These are phyloP conservation scores for Phytopythium litorale DNA, from an alignment of 352 stramenopile genomes.

Conservation along the genomic window DNA sequence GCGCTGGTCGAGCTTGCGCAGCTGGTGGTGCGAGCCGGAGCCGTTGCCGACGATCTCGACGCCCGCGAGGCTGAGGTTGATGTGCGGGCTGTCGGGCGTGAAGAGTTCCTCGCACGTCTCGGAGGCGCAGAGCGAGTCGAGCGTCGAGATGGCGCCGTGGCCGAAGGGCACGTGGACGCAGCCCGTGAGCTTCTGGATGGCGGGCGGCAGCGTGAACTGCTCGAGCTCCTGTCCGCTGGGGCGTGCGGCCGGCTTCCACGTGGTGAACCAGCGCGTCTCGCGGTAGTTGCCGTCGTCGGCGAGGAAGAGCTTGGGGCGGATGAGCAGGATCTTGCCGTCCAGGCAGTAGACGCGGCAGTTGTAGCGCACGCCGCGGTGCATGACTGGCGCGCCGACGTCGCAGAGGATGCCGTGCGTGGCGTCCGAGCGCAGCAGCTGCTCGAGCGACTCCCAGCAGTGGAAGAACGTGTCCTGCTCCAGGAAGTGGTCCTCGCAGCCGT, in stretches of 20 bases:
- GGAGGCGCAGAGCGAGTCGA: constrained; percentile 87
- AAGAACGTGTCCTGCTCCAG: constrained; percentile 97
- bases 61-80: constrained; percentile 90
- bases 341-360: constrained; percentile 97
- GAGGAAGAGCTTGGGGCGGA: constrained; percentile 93
- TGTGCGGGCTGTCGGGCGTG: constrained; percentile 94
- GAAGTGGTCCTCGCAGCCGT: constrained; percentile 99
- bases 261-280: constrained; percentile 93
- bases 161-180: constrained; percentile 82
- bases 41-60: constrained; percentile 99
- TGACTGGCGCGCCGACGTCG: constrained; percentile 97
- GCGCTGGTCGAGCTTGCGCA: constrained; percentile 92
- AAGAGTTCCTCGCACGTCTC: constrained; percentile 99
- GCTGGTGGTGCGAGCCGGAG: constrained; percentile 96
- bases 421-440: constrained; percentile 79
- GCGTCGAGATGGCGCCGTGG: constrained; percentile 67
- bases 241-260: constrained; percentile 55
- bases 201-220: constrained; percentile 75
- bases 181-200: constrained; percentile 79
- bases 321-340: constrained; percentile 93
- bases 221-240: constrained; percentile 45
- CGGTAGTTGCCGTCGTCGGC: constrained; percentile 98
- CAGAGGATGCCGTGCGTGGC: constrained; percentile 94
- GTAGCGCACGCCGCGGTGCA: constrained; percentile 95
- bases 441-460: constrained; percentile 97